Conservation (phyloP, 2,329 filamentous ascomycete species). For the Chrysoporthe puriensis region DNA sequence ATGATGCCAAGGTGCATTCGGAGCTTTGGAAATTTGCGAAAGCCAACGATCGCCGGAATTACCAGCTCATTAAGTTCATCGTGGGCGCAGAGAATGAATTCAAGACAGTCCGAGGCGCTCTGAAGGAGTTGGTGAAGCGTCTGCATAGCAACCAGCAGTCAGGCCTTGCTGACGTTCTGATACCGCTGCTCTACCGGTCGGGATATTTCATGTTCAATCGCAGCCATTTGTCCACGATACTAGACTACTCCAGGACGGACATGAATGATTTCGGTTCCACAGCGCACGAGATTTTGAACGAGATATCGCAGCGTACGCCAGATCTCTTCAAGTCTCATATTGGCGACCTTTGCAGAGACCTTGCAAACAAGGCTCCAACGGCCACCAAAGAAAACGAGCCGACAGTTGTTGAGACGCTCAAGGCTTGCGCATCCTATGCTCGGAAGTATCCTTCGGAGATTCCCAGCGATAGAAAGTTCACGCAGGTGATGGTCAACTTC, state of each 20-base stretch:
- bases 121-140: slow-evolving; percentile 86
- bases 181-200: slow-evolving; percentile 80
- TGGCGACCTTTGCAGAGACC: slow-evolving; percentile 84
- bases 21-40: slow-evolving; percentile 92
- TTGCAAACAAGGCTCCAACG: slow-evolving; percentile 79
- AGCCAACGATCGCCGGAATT: slow-evolving; percentile 84
- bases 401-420: slow-evolving; percentile 84
- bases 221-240: slow-evolving; percentile 88
- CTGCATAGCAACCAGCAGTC: slow-evolving; percentile 69
- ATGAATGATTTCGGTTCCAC: slow-evolving; percentile 75
- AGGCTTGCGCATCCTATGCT: slow-evolving; percentile 91
- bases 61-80: slow-evolving; percentile 85
- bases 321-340: slow-evolving; percentile 92
- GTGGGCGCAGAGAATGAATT: slow-evolving; percentile 88
- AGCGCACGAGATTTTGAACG: slow-evolving; percentile 86
- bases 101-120: slow-evolving; percentile 84
- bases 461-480: slow-evolving; percentile 78
- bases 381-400: slow-evolving; percentile 69
- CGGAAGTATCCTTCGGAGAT: slow-evolving; percentile 84
- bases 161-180: slow-evolving; percentile 76
- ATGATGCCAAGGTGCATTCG: slow-evolving; percentile 69
- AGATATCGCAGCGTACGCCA: slow-evolving; percentile 88
- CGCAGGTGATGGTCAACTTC: slow-evolving; percentile 80
- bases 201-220: slow-evolving; percentile 89
- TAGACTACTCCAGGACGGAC: slow-evolving; percentile 84